Percentiles rank a stretch among this genome's conserved stretches.
These are phyloP conservation scores for Rhinocladiella similis DNA, from an alignment of 2,329 filamentous ascomycete species.

Conservation along the genomic window DNA sequence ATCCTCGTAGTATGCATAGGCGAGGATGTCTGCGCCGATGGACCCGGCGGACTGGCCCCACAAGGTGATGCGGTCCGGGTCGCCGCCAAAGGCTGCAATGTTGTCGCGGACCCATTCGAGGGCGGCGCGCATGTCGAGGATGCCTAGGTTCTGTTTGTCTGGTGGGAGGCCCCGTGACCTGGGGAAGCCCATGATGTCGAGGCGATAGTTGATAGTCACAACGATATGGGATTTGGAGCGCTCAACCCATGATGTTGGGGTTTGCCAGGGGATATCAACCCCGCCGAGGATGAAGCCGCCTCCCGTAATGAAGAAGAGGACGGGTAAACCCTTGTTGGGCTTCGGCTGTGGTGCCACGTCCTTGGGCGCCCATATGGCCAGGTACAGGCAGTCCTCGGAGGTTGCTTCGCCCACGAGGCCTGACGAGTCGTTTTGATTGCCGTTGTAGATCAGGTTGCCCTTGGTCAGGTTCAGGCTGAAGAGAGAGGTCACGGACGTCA, in stretches of 20 bases:
- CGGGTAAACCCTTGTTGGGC: conserved; percentile 17
- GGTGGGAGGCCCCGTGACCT: conserved; percentile 34
- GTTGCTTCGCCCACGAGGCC: conserved; percentile 25
- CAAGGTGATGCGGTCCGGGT: conserved; percentile 46
- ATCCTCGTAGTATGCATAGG: conserved; percentile 28
- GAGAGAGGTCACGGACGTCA: conserved; percentile 25
- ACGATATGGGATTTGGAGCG: conserved; percentile 41
- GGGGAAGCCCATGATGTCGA: conserved; percentile 40
- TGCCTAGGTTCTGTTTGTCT: conserved; percentile 46
- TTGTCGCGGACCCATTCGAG: conserved; percentile 55
- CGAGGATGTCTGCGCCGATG: conserved; percentile 12
- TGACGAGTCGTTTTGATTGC: not conserved
- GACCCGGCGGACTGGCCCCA: conserved; percentile 49
- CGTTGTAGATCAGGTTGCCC: conserved; percentile 4
- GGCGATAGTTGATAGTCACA: conserved; percentile 43
- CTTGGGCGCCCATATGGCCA: conserved; percentile 45
- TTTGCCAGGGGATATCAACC: conserved; percentile 42
- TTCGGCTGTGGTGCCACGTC: conserved; percentile 19
- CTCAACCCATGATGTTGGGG: conserved; percentile 41
- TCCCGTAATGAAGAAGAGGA: conserved; percentile 28
- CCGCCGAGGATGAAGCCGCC: conserved; percentile 32
- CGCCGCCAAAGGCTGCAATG: conserved; percentile 54
- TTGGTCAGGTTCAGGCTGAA: not conserved
- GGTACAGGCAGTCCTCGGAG: conserved; percentile 45
- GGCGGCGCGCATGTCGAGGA: conserved; percentile 51